Base-by-base conservation (phyloP, 2,329 filamentous ascomycete genomes). In the Paracoccidioides brasiliensis region DNA sequence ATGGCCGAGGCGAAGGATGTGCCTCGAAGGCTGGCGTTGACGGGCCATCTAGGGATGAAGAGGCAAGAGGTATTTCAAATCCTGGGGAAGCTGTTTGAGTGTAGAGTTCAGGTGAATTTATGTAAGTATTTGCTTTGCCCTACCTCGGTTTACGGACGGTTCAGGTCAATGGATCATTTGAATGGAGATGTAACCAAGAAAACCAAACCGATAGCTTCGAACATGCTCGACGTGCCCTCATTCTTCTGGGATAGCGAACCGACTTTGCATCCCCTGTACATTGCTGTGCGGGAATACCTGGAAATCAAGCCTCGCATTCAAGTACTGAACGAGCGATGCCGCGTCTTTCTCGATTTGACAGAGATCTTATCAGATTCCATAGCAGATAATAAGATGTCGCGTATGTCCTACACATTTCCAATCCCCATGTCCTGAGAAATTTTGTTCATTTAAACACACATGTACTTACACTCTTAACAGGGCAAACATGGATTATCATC, bases 181-280 rank as follows among this genome's bases (percentile, higher is more conserved):
- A 14, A 22, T 22, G 43, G 43, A 46, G 32, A 14, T 46, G 5
- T 33, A 46, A 46, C 6, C 22, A 22, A 3, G 9, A 46, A 12
- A 5, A 32, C 5, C 45, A 37, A 22, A 9, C 32, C 44, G 35
- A 44, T 62, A 94, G 89, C 90, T 57, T 95, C 88, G 22, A 97
- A 97, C 67, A 91, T 96, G 69, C 85, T 96, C 56, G 90, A 96
- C 70, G 89, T 94, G 0, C 91, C 91, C 58, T 94, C 91, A 69
- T 96, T 96, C 78, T 95, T 97, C 78, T 98, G 93, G 93, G 90
- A 97, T 69, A 88, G 88, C 9, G 93, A 98, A 68, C 93, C 93
- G 15, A 96, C 89, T 0, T 79, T 98, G 0, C 89, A 96, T 68
- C 93, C 93, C 0, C 83, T 98, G 33, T 98, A 98, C 74, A 84